phyloP scores from a whole-genome alignment of 805 yeast species.

The Wickerhamomyces hampshirensis region DNA sequence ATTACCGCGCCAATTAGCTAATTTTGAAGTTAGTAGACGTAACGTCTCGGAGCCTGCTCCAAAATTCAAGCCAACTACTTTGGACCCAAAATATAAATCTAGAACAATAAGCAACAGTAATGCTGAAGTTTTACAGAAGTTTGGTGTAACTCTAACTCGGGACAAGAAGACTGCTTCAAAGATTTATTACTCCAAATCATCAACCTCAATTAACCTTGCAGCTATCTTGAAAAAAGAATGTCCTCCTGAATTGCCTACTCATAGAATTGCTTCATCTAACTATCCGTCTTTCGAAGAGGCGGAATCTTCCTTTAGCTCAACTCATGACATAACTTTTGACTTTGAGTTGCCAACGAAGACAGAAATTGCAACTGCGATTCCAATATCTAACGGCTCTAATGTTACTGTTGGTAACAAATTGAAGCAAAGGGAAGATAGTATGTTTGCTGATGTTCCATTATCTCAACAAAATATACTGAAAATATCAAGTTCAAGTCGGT shows the following conservation, averaged over 20 bases:
- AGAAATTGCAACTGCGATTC: constrained; percentile 23
- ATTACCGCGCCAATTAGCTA: constrained; percentile 12
- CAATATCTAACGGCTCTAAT: constrained; percentile 24
- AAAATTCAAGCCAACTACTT: constrained; percentile 14
- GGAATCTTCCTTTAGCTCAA: constrained; percentile 3
- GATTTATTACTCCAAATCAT: constrained; percentile 25
- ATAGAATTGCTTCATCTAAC: constrained; percentile 22
- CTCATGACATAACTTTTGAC: constrained; percentile 22
- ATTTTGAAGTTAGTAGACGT: constrained; percentile 15
- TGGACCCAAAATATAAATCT: constrained; percentile 22
- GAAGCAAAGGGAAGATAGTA: constrained; percentile 19
- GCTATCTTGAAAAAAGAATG: constrained; percentile 14
- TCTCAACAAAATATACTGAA: constrained; percentile 8
- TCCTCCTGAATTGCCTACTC: constrained; percentile 10
- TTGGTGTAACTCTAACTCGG: constrained; percentile 20
- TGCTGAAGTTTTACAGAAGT: constrained; percentile 18
- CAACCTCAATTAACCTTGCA: constrained; percentile 24
- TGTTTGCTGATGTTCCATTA: constrained; percentile 19
- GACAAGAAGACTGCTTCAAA: constrained; percentile 17
- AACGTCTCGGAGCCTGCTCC: constrained; percentile 17
- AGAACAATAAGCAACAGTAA: constrained; percentile 15
- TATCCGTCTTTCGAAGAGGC: constrained; percentile 15
- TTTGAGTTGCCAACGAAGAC: constrained; percentile 23
- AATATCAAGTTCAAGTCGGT: constrained; percentile 13
- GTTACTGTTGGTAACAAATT: constrained; percentile 18